Evolutionary conservation across 1,284 basidiomycete species (phyloP).

Genomic region (Exsudoporus floridanus): DNA sequence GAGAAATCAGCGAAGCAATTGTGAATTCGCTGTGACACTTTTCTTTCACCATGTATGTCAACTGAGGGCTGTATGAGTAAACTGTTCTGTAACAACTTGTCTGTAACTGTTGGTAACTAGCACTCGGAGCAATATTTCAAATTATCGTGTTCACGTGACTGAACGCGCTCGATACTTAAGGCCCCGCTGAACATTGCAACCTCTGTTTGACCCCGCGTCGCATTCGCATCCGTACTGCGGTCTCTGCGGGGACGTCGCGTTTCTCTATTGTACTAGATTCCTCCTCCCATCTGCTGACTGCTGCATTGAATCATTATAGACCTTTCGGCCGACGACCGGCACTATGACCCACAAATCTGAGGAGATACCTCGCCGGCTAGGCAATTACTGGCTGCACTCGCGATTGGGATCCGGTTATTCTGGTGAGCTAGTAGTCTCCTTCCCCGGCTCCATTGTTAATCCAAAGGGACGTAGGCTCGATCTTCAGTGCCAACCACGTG

Average conservation of each 20-base stretch:
- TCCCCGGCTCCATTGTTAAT: neutral
- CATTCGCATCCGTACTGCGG: neutral
- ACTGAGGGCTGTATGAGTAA: slow-evolving; percentile 4
- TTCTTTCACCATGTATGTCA: neutral
- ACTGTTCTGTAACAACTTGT: slow-evolving; percentile 21
- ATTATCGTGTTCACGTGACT: slow-evolving; percentile 29
- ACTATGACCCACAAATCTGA: slow-evolving; percentile 24
- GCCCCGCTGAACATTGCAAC: slow-evolving; percentile 1
- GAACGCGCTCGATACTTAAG: slow-evolving; percentile 26
- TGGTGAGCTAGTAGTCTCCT: slow-evolving; percentile 34
- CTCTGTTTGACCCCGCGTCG: slow-evolving; percentile 11
- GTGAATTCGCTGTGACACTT: neutral
- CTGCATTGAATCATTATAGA: neutral
- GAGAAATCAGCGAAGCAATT: slow-evolving; percentile 21
- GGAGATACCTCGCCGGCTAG: slow-evolving; percentile 41
- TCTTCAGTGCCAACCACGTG: slow-evolving; percentile 60
- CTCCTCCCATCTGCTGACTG: neutral
- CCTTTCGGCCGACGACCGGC: neutral
- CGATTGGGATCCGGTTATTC: slow-evolving; percentile 55
- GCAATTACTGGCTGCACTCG: slow-evolving; percentile 49
- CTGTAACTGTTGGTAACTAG: too few species aligned
- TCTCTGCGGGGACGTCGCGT: neutral
- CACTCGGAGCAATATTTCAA: too few species aligned
- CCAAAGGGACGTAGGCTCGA: slow-evolving; percentile 47
- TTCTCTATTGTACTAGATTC: neutral